Base-by-base conservation (phyloP, 495 filamentous ascomycete species). In the Penicillium mononematosum region DNA sequence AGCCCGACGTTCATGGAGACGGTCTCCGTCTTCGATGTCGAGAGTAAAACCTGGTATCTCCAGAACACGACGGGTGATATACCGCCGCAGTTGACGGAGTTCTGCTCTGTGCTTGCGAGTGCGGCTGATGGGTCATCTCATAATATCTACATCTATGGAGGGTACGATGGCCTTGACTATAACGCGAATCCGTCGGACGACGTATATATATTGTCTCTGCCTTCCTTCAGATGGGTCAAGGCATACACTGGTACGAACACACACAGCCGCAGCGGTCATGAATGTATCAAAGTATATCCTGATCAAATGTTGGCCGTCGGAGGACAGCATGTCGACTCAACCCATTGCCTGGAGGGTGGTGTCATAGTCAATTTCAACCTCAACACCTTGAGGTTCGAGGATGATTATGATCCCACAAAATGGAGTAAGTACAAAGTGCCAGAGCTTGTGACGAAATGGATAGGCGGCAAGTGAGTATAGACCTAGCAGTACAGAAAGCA, bases 81-180 rank as follows among this genome's bases (percentile, higher is more conserved):
- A 7, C 88, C 86, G 4, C 70, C 73, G 0, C 63, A 76, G 55
- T 64, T 79, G 14, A 79, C 86, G 2, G 73, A 82, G 58, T 88
- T 88, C 32, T 91, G 88, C 67, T 84, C 86, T 22, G 83, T 88
- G 1, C 73, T 86, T 32, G 87, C 83, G 0, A 69, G 78, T 17
- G 85, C 88, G 1, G 55, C 72, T 32, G 88, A 91, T 60, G 66
- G 62, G 4, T 85, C 82, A 6, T 85, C 82, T 14, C 81, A 83
- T 65, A 86, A 88, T 60, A 88, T 91, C 53, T 91, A 90, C 64
- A 86, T 86, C 57, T 91, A 91, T 58, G 88, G 88, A 19, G 88
- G 88, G 3, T 87, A 83, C 55, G 68, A 84, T 46, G 85, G 83
- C 0, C 45, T 83, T 16, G 44, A 75, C 11, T 31, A 60, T 1